Evolutionary conservation across 371 early-diverging fungal species (phyloP).

Genomic region (Rhizopus arrhizus): DNA sequence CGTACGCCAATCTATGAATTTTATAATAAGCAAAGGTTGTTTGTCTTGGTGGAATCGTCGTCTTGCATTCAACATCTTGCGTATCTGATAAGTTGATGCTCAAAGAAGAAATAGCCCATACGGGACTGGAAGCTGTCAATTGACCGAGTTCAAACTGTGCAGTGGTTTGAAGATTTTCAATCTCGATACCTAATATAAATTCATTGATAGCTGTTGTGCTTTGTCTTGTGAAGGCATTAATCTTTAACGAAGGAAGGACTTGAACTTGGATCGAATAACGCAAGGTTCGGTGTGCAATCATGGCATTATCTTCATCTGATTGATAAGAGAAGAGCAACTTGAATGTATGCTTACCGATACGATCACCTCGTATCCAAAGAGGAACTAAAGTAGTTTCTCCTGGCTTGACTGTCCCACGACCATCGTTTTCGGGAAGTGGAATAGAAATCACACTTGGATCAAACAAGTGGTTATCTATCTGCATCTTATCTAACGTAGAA

Average conservation of each 20-base stretch:
- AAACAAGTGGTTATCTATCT: conserved; percentile 36
- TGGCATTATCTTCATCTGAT: conserved; percentile 68
- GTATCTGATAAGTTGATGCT: conserved; percentile 34
- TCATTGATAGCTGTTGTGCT: conserved; percentile 73
- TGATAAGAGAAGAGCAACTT: conserved; percentile 71
- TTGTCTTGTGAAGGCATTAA: conserved; percentile 92
- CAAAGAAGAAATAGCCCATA: conserved; percentile 70
- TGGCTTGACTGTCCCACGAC: conserved; percentile 57
- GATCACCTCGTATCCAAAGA: conserved; percentile 89
- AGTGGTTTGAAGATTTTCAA: conserved; percentile 69
- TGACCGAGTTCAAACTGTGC: conserved; percentile 70
- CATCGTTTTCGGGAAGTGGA: conserved; percentile 40
- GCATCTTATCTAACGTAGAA: conserved; percentile 3
- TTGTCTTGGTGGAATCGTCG: conserved; percentile 59
- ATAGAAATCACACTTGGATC: conserved; percentile 48
- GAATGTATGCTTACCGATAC: conserved; percentile 84
- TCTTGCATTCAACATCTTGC: conserved; percentile 44
- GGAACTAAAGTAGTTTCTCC: conserved; percentile 78
- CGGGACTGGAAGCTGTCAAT: conserved; percentile 70
- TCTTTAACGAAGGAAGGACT: conserved; percentile 84
- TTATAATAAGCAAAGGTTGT: conserved; percentile 69
- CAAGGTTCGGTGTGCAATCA: conserved; percentile 69
- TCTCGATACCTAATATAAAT: conserved; percentile 89
- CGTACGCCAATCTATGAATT: conserved; percentile 31
- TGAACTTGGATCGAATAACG: conserved; percentile 61